Conservation (phyloP, 2,329 filamentous ascomycete genomes). For the Monosporascus sp. region DNA sequence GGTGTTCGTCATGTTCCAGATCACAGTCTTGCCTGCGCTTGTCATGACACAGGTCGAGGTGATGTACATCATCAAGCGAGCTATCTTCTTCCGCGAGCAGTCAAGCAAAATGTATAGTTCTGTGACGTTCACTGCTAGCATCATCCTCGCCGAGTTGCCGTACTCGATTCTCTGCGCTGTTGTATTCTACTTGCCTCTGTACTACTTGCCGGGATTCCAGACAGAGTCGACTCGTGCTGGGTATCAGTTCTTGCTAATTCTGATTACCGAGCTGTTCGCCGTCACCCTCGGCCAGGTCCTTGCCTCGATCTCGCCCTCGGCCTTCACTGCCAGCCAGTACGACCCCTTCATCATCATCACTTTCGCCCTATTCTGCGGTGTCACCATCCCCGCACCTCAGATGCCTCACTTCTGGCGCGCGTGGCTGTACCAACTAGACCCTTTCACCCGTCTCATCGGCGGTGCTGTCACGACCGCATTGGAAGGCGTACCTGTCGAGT, state of each 20-base stretch:
- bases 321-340: constrained; percentile 72
- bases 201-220: constrained; percentile 77
- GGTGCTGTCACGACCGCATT: constrained; percentile 77
- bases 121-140: constrained; percentile 69
- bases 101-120: constrained; percentile 82
- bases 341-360: constrained; percentile 81
- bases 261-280: constrained; percentile 79
- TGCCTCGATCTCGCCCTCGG: constrained; percentile 69
- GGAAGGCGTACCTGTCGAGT: constrained; percentile 59
- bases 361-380: constrained; percentile 82
- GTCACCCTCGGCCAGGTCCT: constrained; percentile 75
- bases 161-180: constrained; percentile 79
- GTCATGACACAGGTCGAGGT: constrained; percentile 81
- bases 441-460: constrained; percentile 75
- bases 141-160: constrained; percentile 79
- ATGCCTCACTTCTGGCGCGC: constrained; percentile 74
- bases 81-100: constrained; percentile 81
- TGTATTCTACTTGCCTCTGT: constrained; percentile 74
- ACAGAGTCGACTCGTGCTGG: constrained; percentile 60
- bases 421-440: constrained; percentile 79
- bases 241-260: constrained; percentile 80
- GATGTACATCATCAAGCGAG: constrained; percentile 73
- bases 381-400: constrained; percentile 71
- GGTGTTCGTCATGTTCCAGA: constrained; percentile 87
- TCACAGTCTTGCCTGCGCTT: constrained; percentile 75